Evolutionary conservation across 2,329 filamentous ascomycete species (phyloP).

Genomic region (Chalara sp.): DNA sequence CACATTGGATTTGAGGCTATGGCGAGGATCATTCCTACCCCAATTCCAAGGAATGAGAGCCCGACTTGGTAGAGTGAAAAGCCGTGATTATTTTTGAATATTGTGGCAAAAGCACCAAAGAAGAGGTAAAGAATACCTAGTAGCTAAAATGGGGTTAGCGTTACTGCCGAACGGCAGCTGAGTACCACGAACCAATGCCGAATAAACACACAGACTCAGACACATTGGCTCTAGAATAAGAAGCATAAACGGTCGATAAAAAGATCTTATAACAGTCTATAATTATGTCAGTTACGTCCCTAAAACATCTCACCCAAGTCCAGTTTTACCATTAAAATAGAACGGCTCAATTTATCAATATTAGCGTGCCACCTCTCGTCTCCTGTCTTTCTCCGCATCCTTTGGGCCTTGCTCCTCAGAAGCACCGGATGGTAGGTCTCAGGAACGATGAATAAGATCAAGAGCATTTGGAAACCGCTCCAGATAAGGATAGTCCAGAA

Average conservation of each 20-base stretch:
- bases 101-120: neutral
- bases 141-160: neutral
- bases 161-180: too few species aligned
- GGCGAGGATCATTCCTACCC: neutral
- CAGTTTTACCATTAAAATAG: neutral
- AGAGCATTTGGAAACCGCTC: neutral
- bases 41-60: neutral
- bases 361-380: neutral
- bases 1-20: neutral
- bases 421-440: neutral
- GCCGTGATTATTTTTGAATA: neutral
- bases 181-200: too few species aligned
- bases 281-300: too few species aligned
- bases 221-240: neutral
- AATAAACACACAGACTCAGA: neutral
- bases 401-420: neutral
- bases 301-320: too few species aligned
- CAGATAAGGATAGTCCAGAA: neutral
- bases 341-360: neutral
- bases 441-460: neutral
- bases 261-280: neutral
- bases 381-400: neutral
- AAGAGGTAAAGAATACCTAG: slow-evolving; percentile 1
- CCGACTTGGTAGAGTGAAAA: neutral
- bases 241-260: neutral